Base-by-base conservation (phyloP, 768 basidiomycete genomes). In the Candolleomyces eurysporus region DNA sequence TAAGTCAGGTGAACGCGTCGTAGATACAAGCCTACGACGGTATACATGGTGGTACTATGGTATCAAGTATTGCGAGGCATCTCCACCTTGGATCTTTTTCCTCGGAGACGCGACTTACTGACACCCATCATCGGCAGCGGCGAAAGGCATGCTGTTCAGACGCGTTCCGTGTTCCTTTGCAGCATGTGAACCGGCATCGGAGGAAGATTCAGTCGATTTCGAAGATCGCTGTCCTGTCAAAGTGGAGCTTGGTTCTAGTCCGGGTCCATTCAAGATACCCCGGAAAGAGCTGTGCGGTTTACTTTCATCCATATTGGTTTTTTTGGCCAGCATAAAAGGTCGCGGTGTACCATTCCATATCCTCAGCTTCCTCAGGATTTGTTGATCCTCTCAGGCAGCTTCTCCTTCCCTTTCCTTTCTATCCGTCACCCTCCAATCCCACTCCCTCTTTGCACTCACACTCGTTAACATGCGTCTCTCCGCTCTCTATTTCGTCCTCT, bases 381-480 rank as follows among this genome's bases (percentile, higher is more conserved):
- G n/a, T n/a, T n/a, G n/a, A n/a, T 36, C 36, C 36, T 11, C 36
- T 36, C 36, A 36, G 36, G 36, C 36, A 36, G 36, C 36, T 36
- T 36, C 8, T 36, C 36, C 45, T 46, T 46, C 4, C 45, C 45
- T 46, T 46, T 46, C 14, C 45, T 46, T 17, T 46, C n/a, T n/a
- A n/a, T n/a, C n/a, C n/a, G n/a, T n/a, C n/a, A 13, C 45, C 16
- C 45, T 46, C 45, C 8, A 17, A 17, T 46, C 26, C 26, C 45
- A 21, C 45, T 13, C 45, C 16, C 17, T 46, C 45, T 17, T n/a
- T 43, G 42, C 48, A 22, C 53, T 48, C 50, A 43, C 21, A 36
- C 11, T 36, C 36, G 36, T 36, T 36, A 36, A 36, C 21, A 65
- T 62, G 61, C 64, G 61, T 26, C 32, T 57, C 16, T 13, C 58